Percentiles rank a stretch among this genome's conserved stretches.
These are phyloP conservation scores for Fraxinus baroniana DNA, from an alignment of 305 asterid genomes.

Conservation along the genomic window DNA sequence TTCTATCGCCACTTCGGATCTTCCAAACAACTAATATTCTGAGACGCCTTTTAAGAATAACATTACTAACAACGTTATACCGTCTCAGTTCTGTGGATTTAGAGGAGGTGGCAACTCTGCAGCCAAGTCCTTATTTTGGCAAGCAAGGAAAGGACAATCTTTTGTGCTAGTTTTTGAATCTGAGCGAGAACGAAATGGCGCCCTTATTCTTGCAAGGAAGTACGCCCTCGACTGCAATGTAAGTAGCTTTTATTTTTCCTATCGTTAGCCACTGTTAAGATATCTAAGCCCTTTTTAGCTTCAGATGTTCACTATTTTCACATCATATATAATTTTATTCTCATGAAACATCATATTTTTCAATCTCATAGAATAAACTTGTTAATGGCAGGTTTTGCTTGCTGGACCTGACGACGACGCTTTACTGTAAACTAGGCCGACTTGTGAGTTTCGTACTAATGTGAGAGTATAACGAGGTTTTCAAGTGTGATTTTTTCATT, in stretches of 20 bases:
- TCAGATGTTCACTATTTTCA: not conserved
- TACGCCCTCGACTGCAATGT: slow-evolving; percentile 88
- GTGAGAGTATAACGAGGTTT: slow-evolving; percentile 29
- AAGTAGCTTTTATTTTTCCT: slow-evolving; percentile 31
- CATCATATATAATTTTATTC: not conserved
- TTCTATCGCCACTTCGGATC: not conserved
- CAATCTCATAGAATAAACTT: slow-evolving; percentile 10
- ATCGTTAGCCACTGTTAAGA: not conserved
- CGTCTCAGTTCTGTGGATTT: slow-evolving; percentile 75
- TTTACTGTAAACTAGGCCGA: slow-evolving; percentile 51
- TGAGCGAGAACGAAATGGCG: slow-evolving; percentile 82
- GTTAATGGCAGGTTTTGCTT: slow-evolving; percentile 63
- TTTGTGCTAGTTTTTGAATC: slow-evolving; percentile 86
- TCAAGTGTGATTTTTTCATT: slow-evolving; percentile 37
- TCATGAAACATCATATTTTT: not conserved
- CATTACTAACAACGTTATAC: not conserved
- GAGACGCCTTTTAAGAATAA: not conserved
- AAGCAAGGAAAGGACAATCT: slow-evolving; percentile 81
- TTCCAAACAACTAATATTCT: not conserved
- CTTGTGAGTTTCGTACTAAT: slow-evolving; percentile 34
- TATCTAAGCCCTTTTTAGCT: not conserved
- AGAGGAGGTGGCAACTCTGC: slow-evolving; percentile 98
- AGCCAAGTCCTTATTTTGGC: slow-evolving; percentile 91
- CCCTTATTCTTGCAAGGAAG: slow-evolving; percentile 67
- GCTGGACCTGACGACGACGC: slow-evolving; percentile 98